Evolutionary conservation across 768 basidiomycete genomes (phyloP).

Genomic region (Suillus americanus): DNA sequence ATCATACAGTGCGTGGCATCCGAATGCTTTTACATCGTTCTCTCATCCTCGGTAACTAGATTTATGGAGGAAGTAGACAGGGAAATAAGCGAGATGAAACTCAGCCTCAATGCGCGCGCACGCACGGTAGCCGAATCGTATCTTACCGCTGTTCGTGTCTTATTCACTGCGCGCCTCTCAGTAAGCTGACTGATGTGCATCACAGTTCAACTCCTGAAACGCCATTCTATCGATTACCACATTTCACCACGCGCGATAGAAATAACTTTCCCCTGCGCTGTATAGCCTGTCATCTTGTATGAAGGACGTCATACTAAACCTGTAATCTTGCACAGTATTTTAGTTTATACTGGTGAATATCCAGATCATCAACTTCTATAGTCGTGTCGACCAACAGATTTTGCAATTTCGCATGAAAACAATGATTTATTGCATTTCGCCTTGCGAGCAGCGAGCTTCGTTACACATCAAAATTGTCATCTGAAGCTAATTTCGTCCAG

Average conservation of each 20-base stretch:
- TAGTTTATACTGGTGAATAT: not conserved
- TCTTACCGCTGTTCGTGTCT: conserved; percentile 71
- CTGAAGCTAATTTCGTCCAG: not conserved
- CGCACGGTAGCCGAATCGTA: conserved; percentile 98
- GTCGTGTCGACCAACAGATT: not conserved
- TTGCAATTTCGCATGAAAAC: not conserved
- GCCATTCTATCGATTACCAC: not conserved
- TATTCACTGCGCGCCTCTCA: not conserved
- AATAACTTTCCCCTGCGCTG: not conserved
- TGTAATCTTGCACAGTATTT: conserved; percentile 2
- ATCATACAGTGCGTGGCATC: conserved; percentile 83
- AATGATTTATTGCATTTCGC: not conserved
- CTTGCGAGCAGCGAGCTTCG: not conserved
- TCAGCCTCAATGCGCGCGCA: conserved; percentile 92
- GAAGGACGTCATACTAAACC: not conserved
- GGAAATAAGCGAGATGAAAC: conserved; percentile 99
- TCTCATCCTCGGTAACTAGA: conserved; percentile 37
- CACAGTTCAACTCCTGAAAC: conserved; percentile 27
- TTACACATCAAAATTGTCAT: not conserved
- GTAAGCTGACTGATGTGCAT: not conserved
- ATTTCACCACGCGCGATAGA: not conserved
- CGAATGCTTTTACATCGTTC: not conserved
- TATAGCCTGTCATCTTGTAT: not conserved
- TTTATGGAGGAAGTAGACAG: conserved; percentile 99
- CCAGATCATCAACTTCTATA: not conserved